A percentile compares a stretch with the other conserved stretches of the same genome.
Evolutionary conservation across 139 green algal species (phyloP).

Genomic region (Tetraselmis chui): DNA sequence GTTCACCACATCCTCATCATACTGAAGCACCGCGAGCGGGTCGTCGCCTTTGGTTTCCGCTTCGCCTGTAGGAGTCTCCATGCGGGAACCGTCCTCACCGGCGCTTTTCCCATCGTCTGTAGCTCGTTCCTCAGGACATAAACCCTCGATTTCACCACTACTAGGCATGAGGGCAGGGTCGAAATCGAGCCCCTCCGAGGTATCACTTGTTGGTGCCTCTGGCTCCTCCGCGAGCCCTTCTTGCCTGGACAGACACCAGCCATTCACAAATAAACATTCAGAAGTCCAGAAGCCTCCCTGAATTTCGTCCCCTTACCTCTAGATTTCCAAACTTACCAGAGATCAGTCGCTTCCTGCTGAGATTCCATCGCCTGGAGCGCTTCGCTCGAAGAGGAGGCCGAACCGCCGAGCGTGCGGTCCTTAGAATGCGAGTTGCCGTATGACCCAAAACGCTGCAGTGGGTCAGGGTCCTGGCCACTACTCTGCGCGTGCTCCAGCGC

Average conservation of each 20-base stretch:
- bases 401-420: neutral
- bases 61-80: neutral
- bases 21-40: conserved; percentile 25
- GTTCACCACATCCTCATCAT: conserved; percentile 39
- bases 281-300: too few relatives aligned
- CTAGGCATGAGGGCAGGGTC: neutral
- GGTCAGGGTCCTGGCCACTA: neutral
- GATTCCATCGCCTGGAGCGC: neutral
- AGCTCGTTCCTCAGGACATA: neutral
- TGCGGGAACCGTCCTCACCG: neutral
- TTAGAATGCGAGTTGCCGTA: neutral
- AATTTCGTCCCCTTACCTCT: too few relatives aligned
- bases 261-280: too few relatives aligned
- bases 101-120: neutral
- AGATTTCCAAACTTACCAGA: neutral
- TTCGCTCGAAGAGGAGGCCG: neutral
- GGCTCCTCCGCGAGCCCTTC: neutral
- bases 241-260: neutral
- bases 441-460: neutral
- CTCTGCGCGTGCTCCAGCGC: neutral
- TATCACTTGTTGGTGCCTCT: neutral
- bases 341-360: neutral
- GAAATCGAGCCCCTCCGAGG: neutral
- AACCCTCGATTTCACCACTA: neutral
- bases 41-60: neutral